Percentiles rank a stretch among this genome's conserved stretches.
Evolutionary conservation across 306 rosid species (phyloP).

Genomic region (Vigna reflexopilosa): DNA sequence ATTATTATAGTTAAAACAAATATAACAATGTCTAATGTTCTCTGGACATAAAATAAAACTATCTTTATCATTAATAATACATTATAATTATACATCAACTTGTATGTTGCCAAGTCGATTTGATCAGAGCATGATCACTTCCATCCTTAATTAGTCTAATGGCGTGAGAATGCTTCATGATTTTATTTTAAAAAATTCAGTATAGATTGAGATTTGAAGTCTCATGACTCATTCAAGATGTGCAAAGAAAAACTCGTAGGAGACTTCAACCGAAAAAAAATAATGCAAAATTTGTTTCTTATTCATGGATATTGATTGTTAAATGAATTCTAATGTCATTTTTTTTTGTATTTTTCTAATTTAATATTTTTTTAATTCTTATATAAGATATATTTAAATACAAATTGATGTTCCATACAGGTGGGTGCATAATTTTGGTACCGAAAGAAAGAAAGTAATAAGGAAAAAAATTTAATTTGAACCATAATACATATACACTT

Average conservation of each 20-base stretch:
- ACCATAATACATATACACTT: too few species aligned
- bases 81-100: not conserved
- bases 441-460: too few species aligned
- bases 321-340: not conserved
- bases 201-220: not conserved
- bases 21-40: not conserved
- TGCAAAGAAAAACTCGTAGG: not conserved
- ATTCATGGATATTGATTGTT: not conserved
- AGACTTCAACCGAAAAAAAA: not conserved
- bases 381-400: not conserved
- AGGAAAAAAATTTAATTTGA: too few species aligned
- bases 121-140: not conserved
- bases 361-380: not conserved
- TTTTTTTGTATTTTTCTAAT: not conserved
- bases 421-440: too few species aligned
- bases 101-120: not conserved
- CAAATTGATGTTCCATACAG: not conserved
- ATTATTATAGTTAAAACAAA: not conserved
- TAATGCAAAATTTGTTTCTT: not conserved
- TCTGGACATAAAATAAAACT: not conserved
- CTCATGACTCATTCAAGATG: slow-evolving; percentile 5
- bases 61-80: not conserved
- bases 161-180: slow-evolving; percentile 1
- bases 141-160: not conserved
- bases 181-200: not conserved